Conservation (phyloP, 768 basidiomycete genomes). For the Lentinula edodes region DNA sequence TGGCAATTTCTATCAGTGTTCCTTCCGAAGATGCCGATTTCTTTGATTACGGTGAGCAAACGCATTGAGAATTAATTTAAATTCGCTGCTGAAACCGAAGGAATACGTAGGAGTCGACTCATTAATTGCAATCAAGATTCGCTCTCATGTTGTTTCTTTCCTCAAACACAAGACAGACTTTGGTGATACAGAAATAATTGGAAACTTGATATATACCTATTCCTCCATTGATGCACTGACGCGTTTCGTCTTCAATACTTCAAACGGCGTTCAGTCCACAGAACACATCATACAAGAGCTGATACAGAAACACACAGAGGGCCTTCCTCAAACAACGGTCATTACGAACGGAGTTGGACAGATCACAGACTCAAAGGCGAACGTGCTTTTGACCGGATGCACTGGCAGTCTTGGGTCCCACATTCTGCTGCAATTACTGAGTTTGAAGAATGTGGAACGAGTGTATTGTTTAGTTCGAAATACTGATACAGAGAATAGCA, state of each 20-base stretch:
- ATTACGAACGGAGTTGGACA: background rate
- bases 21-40: background rate
- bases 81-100: background rate
- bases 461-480: background rate
- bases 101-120: background rate
- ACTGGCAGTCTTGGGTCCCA: background rate
- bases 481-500: background rate
- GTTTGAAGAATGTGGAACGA: background rate
- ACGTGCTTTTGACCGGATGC: background rate
- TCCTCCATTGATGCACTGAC: background rate
- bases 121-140: background rate
- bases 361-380: background rate
- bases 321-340: background rate
- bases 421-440: background rate
- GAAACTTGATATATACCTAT: background rate
- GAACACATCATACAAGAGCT: background rate
- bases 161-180: background rate
- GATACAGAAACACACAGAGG: background rate
- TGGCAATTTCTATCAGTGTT: background rate
- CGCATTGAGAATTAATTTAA: background rate
- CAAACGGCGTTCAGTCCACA: background rate
- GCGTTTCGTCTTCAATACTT: background rate
- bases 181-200: background rate
- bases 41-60: background rate
- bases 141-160: background rate